Evolutionary conservation across 257 asterid genomes (phyloP).

Genomic region (Solanum verrucosum): DNA sequence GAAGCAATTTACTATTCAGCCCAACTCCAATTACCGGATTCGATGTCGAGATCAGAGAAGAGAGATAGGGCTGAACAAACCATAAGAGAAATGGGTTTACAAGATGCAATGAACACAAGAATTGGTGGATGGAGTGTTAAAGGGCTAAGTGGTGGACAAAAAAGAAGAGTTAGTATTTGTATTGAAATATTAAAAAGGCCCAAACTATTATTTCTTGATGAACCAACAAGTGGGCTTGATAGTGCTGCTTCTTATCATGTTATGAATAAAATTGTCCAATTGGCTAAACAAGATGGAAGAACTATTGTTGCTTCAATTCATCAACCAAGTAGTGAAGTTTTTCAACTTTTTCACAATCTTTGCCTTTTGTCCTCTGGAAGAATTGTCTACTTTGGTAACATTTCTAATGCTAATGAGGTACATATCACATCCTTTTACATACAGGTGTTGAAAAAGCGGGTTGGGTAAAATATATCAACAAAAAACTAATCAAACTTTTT

Average conservation of each 20-base stretch:
- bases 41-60: conserved; percentile 34
- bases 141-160: conserved; percentile 62
- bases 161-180: conserved; percentile 53
- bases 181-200: conserved; percentile 52
- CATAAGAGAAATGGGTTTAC: conserved; percentile 49
- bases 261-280: conserved; percentile 30
- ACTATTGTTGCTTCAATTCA: conserved; percentile 44
- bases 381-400: conserved; percentile 42
- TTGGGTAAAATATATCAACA: neutral
- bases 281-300: conserved; percentile 20
- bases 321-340: conserved; percentile 49
- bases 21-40: conserved; percentile 40
- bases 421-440: neutral
- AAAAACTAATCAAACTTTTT: neutral
- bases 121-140: conserved; percentile 62
- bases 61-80: conserved; percentile 33
- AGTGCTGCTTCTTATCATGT: conserved; percentile 55
- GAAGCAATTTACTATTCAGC: conserved; percentile 57
- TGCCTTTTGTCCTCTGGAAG: conserved; percentile 45
- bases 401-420: conserved; percentile 30
- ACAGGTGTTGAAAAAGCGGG: neutral
- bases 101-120: conserved; percentile 37
- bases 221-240: conserved; percentile 54
- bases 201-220: conserved; percentile 43
- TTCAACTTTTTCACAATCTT: conserved; percentile 47